Evolutionary conservation across 2,329 filamentous ascomycete genomes (phyloP).

Genomic region (Colletotrichum ledebouriae): DNA sequence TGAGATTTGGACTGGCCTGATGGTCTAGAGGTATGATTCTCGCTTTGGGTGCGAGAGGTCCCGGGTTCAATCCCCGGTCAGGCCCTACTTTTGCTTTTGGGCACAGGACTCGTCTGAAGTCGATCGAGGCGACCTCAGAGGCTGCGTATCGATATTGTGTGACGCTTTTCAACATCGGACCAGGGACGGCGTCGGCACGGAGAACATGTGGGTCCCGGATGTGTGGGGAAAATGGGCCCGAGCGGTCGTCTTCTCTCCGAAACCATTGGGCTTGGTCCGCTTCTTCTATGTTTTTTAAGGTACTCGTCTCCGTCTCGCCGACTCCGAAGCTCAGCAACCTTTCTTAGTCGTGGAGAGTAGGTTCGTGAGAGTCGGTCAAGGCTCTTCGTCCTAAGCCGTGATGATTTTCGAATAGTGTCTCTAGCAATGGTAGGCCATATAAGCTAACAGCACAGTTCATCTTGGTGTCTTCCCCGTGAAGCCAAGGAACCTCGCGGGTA

Average conservation of each 20-base stretch:
- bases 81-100: constrained; percentile 15
- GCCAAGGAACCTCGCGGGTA: neutral
- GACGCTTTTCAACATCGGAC: neutral
- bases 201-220: neutral
- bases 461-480: neutral
- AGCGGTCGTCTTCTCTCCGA: neutral
- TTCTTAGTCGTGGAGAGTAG: neutral
- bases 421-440: too few species aligned
- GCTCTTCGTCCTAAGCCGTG: neutral
- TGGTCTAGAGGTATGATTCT: constrained; percentile 54
- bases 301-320: neutral
- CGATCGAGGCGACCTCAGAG: neutral
- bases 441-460: neutral
- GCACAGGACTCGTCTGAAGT: neutral
- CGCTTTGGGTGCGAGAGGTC: constrained; percentile 54
- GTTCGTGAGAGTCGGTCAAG: neutral
- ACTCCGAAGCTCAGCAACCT: constrained; percentile 27
- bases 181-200: neutral
- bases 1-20: constrained; percentile 40
- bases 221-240: neutral
- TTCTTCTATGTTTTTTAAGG: neutral
- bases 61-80: constrained; percentile 52
- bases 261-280: constrained; percentile 10
- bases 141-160: neutral
- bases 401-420: neutral